Evolutionary conservation across 2,329 filamentous ascomycete species (phyloP).

Genomic region (Acarospora socialis): DNA sequence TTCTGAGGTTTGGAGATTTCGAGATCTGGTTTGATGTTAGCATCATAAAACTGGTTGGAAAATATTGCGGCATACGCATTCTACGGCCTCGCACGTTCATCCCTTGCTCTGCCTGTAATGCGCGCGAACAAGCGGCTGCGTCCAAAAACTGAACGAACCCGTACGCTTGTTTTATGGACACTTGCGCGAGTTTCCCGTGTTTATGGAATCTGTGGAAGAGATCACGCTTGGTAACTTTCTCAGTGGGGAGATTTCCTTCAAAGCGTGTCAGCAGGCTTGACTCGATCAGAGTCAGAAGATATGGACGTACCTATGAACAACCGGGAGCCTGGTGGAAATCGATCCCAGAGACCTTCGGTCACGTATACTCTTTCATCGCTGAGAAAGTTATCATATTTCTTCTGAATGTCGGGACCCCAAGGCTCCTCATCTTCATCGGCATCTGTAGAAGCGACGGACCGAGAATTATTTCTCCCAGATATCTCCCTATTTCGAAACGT

Average conservation of each 20-base stretch:
- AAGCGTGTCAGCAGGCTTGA: slow-evolving; percentile 1
- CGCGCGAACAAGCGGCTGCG: slow-evolving; percentile 55
- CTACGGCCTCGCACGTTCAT: slow-evolving; percentile 73
- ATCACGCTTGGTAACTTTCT: slow-evolving; percentile 85
- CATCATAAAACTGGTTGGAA: background rate
- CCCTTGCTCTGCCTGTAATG: slow-evolving; percentile 66
- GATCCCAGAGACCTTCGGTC: slow-evolving; percentile 38
- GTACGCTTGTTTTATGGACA: slow-evolving; percentile 91
- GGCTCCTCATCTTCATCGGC: slow-evolving; percentile 27
- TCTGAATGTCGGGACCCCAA: slow-evolving; percentile 34
- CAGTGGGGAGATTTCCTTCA: slow-evolving; percentile 71
- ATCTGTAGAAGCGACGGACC: slow-evolving; percentile 4
- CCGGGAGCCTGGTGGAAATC: slow-evolving; percentile 33
- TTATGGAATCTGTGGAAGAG: slow-evolving; percentile 81
- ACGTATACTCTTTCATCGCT: slow-evolving; percentile 37
- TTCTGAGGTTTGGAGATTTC: slow-evolving; percentile 83
- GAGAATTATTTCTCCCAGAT: slow-evolving; percentile 4
- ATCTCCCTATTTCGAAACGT: slow-evolving; percentile 7
- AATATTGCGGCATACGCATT: slow-evolving; percentile 63
- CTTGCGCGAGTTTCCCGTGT: slow-evolving; percentile 79
- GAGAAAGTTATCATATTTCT: slow-evolving; percentile 37
- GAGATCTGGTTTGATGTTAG: slow-evolving; percentile 44
- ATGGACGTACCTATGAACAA: slow-evolving; percentile 33
- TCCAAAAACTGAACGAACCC: slow-evolving; percentile 92
- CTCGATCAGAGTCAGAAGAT: slow-evolving; percentile 10